A percentile compares a stretch with the other conserved stretches of the same genome.
These are phyloP conservation scores for Fusarium veterinarium DNA, from an alignment of 2,329 filamentous ascomycete species.

Conservation along the genomic window DNA sequence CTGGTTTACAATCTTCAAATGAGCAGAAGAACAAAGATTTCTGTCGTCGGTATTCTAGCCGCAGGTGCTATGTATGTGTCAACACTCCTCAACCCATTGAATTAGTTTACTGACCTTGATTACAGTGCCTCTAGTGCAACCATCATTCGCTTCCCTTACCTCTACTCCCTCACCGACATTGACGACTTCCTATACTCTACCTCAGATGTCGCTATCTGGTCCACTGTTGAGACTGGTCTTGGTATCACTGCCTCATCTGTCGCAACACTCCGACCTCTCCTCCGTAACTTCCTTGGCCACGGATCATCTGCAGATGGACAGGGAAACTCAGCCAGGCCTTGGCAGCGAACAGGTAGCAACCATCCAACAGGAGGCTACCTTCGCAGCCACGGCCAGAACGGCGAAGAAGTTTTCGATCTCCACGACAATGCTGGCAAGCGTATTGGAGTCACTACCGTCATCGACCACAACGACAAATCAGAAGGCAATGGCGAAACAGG, in stretches of 20 bases:
- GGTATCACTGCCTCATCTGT: constrained; percentile 54
- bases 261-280: constrained; percentile 50
- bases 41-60: constrained; percentile 45
- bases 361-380: constrained; percentile 33
- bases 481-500: background rate
- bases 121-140: constrained; percentile 52
- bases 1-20: constrained; percentile 56
- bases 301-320: constrained; percentile 15
- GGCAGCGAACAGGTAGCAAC: constrained; percentile 35
- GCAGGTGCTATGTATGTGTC: constrained; percentile 22
- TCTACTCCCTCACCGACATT: constrained; percentile 50
- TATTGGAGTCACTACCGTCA: constrained; percentile 39
- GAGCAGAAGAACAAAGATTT: constrained; percentile 52
- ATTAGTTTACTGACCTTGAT: background rate
- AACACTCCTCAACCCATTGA: fast-evolving
- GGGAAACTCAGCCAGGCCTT: constrained; percentile 35
- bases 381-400: constrained; percentile 29
- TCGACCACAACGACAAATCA: constrained; percentile 30
- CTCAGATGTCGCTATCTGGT: constrained; percentile 58
- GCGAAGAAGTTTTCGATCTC: constrained; percentile 15
- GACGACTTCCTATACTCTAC: constrained; percentile 58
- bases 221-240: constrained; percentile 57
- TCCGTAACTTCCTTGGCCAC: constrained; percentile 12
- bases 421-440: constrained; percentile 20
- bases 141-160: constrained; percentile 57